Percentiles rank a stretch among this genome's conserved stretches.
Conservation (phyloP, 139 green algal species). For the Chloropicon primus region DNA sequence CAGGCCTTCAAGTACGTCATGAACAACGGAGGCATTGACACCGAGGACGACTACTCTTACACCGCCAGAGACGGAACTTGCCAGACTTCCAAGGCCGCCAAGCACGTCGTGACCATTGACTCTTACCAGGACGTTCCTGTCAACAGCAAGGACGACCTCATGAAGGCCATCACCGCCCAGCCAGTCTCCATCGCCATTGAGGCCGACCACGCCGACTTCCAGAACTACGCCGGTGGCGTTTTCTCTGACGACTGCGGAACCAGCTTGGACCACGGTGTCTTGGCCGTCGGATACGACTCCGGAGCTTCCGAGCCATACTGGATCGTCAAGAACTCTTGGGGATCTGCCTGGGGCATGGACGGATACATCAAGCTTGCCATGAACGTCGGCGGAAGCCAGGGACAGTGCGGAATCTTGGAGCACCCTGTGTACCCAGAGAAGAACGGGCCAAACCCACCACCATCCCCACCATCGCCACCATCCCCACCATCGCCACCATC, state of each 20-base stretch:
- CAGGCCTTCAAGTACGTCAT: slow-evolving; percentile 36
- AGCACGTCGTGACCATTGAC: slow-evolving; percentile 18
- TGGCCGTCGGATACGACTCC: slow-evolving; percentile 58
- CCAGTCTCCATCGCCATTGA: slow-evolving; percentile 53
- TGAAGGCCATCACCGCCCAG: slow-evolving; percentile 19
- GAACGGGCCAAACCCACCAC: slow-evolving; percentile 17
- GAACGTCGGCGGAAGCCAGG: neutral
- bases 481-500: slow-evolving; percentile 1
- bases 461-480: slow-evolving; percentile 7
- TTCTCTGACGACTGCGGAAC: slow-evolving; percentile 22
- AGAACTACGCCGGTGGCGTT: slow-evolving; percentile 31
- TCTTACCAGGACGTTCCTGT: slow-evolving; percentile 22
- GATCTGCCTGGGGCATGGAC: slow-evolving; percentile 23
- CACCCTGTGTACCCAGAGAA: slow-evolving; percentile 30
- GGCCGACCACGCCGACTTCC: slow-evolving; percentile 24
- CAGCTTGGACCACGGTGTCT: slow-evolving; percentile 55
- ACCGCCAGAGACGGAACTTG: slow-evolving; percentile 33
- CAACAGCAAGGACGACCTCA: slow-evolving; percentile 20
- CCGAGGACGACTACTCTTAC: slow-evolving; percentile 37
- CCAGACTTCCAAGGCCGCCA: slow-evolving; percentile 1
- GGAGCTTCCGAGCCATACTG: slow-evolving; percentile 8
- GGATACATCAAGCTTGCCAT: slow-evolving; percentile 20
- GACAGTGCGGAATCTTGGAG: slow-evolving; percentile 21
- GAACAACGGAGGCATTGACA: slow-evolving; percentile 30
- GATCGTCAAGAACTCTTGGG: slow-evolving; percentile 42